Evolutionary conservation across 139 green algal genomes (phyloP), one percentile per base, ranked within the genome.

Genomic region (Zygnema cylindricum): DNA sequence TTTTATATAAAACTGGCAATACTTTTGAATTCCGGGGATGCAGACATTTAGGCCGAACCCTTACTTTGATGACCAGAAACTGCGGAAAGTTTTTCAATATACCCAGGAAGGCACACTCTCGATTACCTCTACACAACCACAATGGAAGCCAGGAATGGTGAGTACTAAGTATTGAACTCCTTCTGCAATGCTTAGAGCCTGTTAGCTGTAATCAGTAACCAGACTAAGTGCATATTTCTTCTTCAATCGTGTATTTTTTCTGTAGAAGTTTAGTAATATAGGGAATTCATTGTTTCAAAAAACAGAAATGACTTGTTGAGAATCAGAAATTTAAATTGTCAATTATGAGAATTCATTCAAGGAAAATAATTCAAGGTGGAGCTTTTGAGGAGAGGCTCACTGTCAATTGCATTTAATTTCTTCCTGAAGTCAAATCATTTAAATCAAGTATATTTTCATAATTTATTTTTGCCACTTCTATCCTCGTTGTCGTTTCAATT

Each of bases 21-120:
- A n/a, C n/a, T 96, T 55, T 76, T 32, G 81, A 81, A 40, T 55
- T 2, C 16, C 49, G 38, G 3, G 7, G 71, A 43, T 43, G 71
- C 86, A 89, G 86, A 81, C 35, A 16, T 96, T 96, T 75, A 1
- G 55, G 2, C 42, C 57, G 3, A 95, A 95, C 85, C 92, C 93
- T 1, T 95, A 91, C 91, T 96, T 96, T 89, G 76, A 82, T 0
- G 90, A 96, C 81, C 55, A 54, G 22, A 22, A 57, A 49, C 86
- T 95, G 54, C 69, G 55, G 0, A 94, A 94, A 73, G 69, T 55
- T 3, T 89, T 94, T 54, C 63, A 85, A 54, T 95, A 88, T 69
- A 54, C 73, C 0, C 92, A 95, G 40, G 89, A 93, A 49, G 93
- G 92, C 2, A 38, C n/a, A 1, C 41, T 94, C 7, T 55, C 38